Conservation (phyloP, 495 filamentous ascomycete species). For the Astrothelium subdiscretum region DNA sequence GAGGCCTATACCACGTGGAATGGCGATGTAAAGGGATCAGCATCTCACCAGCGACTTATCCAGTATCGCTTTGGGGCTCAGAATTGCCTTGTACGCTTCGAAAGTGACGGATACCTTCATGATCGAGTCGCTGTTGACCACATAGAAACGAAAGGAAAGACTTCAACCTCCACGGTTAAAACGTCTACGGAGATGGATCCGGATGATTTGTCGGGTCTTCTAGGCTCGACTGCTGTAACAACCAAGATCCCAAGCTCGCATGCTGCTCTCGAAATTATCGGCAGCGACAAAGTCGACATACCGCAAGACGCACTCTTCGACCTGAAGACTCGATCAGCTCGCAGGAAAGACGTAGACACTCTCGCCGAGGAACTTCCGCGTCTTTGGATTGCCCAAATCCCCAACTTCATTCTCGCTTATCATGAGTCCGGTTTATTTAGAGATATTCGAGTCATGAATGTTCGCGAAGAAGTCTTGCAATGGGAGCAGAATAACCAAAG, state of each 20-base stretch:
- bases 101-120: conserved; percentile 47
- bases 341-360: conserved; percentile 25
- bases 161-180: neutral
- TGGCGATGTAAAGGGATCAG: conserved; percentile 34
- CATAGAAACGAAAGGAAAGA: neutral
- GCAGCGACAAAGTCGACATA: conserved; percentile 14
- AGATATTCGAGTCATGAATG: conserved; percentile 37
- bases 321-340: conserved; percentile 49
- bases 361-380: conserved; percentile 40
- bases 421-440: conserved; percentile 44
- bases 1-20: conserved; percentile 53
- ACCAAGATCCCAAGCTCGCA: neutral
- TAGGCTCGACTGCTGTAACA: neutral
- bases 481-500: conserved; percentile 42
- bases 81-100: conserved; percentile 45
- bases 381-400: conserved; percentile 51
- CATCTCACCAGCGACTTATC: conserved; percentile 52
- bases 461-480: conserved; percentile 32
- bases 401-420: conserved; percentile 50
- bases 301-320: conserved; percentile 49
- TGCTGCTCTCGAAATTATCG: conserved; percentile 8
- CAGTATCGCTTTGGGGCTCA: conserved; percentile 47
- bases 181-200: neutral
- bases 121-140: neutral
- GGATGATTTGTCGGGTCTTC: neutral